Evolutionary conservation across 2,329 filamentous ascomycete genomes (phyloP), one percentile per base, ranked within the genome.

Genomic region (Epichloe coenophiala): DNA sequence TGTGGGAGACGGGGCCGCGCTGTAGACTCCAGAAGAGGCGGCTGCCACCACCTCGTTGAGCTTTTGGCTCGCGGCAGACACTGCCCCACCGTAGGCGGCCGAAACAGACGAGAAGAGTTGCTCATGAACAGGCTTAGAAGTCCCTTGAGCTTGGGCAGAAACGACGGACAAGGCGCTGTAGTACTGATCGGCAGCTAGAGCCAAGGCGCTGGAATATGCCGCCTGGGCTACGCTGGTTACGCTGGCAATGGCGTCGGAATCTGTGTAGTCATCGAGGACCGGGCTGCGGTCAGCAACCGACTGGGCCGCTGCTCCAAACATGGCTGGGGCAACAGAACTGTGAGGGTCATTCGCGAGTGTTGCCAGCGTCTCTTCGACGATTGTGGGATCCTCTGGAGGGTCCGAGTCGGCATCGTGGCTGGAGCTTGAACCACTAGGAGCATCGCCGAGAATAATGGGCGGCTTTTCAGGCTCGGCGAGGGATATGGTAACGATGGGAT

Each of bases 31-130:
- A 41, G 69, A 66, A 1, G 75, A 76, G 2, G 76, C 77, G 5
- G 73, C 73, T 13, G 68, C 68, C n/a, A 80, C 62, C 5, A 78
- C 80, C 31, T 70, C 72, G 39, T 76, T 70, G 6, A 85, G 66
- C 27, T 74, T 74, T 8, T 75, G 71, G 57, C 76, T 83, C 12
- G 84, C 85, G 5, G 75, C 75, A 1, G 73, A 73, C 15, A 85
- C 61, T 2, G 84, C 82, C 35, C 76, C 76, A 36, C 83, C 82
- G 60, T 88, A 89, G 1, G 78, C 83, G 5, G 72, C 75, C 8
- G 83, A 81, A 9, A 86, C 77, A 0, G 84, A 86, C 8, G 82
- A 76, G 12, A 86, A 69, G 62, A 88, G 76, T 54, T 86, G 73
- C 57, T 86, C 73, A 54, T 88, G 81, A 4, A 78, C 74, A 7